A percentile compares a stretch with the other conserved stretches of the same genome.
Conservation (phyloP, 2,329 filamentous ascomycete species). For the Penicillium sp. region DNA sequence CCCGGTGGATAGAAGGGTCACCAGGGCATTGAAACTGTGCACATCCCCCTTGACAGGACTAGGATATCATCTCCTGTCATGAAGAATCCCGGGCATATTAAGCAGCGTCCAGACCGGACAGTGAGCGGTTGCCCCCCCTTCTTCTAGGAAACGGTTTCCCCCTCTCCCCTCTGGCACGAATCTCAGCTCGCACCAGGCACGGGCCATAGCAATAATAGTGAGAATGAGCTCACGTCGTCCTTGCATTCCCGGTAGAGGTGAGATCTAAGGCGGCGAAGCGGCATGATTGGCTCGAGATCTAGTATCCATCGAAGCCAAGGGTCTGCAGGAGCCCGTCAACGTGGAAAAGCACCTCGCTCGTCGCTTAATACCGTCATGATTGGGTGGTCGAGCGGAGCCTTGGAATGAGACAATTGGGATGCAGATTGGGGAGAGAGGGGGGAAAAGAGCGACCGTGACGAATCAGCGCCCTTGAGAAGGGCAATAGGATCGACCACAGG, state of each 20-base stretch:
- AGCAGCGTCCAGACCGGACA: constrained; percentile 1
- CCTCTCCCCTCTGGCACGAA: constrained; percentile 33
- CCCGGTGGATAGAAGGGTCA: constrained; percentile 28
- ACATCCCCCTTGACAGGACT: constrained; percentile 43
- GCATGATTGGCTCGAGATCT: constrained; percentile 37
- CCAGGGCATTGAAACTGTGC: constrained; percentile 23
- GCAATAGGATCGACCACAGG: constrained; percentile 37
- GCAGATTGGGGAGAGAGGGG: constrained; percentile 21
- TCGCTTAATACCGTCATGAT: constrained; percentile 39
- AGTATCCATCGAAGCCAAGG: constrained; percentile 18
- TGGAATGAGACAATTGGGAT: constrained; percentile 43
- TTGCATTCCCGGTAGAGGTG: constrained; percentile 47
- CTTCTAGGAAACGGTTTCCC: constrained; percentile 23
- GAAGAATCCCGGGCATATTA: constrained; percentile 26
- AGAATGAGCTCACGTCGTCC: constrained; percentile 39
- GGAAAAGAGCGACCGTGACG: constrained; percentile 26
- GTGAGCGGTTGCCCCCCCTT: constrained; percentile 31
- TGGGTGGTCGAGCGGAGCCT: constrained; percentile 24
- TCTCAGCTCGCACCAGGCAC: constrained; percentile 30
- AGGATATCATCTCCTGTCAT: constrained; percentile 28
- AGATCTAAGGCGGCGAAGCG: constrained; percentile 23
- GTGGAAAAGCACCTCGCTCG: constrained; percentile 38
- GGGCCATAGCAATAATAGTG: constrained; percentile 33
- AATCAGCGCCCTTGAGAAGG: constrained; percentile 34
- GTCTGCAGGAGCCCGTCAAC: constrained; percentile 41